Evolutionary conservation across 805 yeast species (phyloP).

Genomic region (Lachancea meyersii): DNA sequence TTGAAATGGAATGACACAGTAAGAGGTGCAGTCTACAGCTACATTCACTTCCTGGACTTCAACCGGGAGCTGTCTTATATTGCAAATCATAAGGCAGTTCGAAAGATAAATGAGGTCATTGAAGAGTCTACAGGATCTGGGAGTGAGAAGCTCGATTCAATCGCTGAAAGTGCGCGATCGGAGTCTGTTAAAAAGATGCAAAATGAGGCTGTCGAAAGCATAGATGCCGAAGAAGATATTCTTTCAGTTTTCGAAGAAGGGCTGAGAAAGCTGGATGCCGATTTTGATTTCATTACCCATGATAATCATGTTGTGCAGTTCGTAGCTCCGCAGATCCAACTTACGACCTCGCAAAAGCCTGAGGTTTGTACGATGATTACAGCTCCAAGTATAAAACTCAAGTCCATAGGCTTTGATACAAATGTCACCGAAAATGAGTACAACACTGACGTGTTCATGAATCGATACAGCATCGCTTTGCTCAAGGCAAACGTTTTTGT

Average conservation of each 20-base stretch:
- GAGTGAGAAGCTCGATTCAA: neutral
- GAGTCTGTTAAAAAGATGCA: neutral
- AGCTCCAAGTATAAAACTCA: slow-evolving; percentile 64
- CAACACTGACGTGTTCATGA: slow-evolving; percentile 47
- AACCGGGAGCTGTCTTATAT: slow-evolving; percentile 41
- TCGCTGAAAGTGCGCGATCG: neutral
- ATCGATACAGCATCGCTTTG: slow-evolving; percentile 62
- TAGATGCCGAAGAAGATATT: slow-evolving; percentile 9
- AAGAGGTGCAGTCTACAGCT: slow-evolving; percentile 58
- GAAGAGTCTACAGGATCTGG: slow-evolving; percentile 14
- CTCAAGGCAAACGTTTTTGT: slow-evolving; percentile 68
- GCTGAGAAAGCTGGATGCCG: slow-evolving; percentile 37
- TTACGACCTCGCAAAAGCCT: slow-evolving; percentile 45
- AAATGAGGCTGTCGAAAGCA: neutral
- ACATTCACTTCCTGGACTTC: slow-evolving; percentile 44
- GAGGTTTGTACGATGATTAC: slow-evolving; percentile 63
- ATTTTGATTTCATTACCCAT: slow-evolving; percentile 34
- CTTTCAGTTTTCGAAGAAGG: slow-evolving; percentile 42
- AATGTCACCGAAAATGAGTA: slow-evolving; percentile 37
- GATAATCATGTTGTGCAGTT: slow-evolving; percentile 62
- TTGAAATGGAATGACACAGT: slow-evolving; percentile 72
- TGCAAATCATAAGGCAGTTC: slow-evolving; percentile 44
- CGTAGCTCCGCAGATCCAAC: slow-evolving; percentile 77
- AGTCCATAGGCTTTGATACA: slow-evolving; percentile 59
- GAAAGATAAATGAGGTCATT: slow-evolving; percentile 46